A percentile compares a stretch with the other conserved stretches of the same genome.
Conservation (phyloP, 495 filamentous ascomycete species). For the Penicillium turbatum region DNA sequence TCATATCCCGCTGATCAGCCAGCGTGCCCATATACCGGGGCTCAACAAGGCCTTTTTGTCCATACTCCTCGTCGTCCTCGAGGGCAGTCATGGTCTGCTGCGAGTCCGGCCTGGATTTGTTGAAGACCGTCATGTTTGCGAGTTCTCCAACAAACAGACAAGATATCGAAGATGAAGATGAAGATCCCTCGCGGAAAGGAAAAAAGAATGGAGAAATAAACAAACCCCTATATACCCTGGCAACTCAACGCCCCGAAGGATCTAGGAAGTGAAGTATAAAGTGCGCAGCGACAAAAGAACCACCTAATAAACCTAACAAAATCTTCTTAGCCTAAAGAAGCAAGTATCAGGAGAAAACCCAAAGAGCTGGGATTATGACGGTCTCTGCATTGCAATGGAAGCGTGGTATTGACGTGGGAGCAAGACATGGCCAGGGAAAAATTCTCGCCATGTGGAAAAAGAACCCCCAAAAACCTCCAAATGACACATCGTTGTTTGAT, state of each 20-base stretch:
- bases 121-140: constrained; percentile 8
- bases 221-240: not conserved
- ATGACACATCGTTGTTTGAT: constrained; percentile 24
- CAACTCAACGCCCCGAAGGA: not conserved
- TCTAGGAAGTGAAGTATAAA: constrained; percentile 3
- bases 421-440: constrained; percentile 21
- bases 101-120: constrained; percentile 11
- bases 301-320: not conserved
- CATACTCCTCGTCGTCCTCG: constrained; percentile 24
- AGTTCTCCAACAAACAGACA: no score
- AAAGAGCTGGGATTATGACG: not conserved
- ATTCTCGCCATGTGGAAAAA: constrained; percentile 19
- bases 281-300: not conserved
- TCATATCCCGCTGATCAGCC: constrained; percentile 41
- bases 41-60: constrained; percentile 29
- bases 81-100: constrained; percentile 10
- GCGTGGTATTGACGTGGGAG: constrained; percentile 23
- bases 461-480: not conserved
- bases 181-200: not conserved
- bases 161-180: not conserved
- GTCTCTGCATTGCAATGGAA: constrained; percentile 2
- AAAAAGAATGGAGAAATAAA: not conserved
- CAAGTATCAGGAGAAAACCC: constrained; percentile 16
- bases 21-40: constrained; percentile 41
- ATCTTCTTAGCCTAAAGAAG: constrained; percentile 14